Base-by-base conservation (phyloP, 306 rosid species). In the Pyrus communis region DNA sequence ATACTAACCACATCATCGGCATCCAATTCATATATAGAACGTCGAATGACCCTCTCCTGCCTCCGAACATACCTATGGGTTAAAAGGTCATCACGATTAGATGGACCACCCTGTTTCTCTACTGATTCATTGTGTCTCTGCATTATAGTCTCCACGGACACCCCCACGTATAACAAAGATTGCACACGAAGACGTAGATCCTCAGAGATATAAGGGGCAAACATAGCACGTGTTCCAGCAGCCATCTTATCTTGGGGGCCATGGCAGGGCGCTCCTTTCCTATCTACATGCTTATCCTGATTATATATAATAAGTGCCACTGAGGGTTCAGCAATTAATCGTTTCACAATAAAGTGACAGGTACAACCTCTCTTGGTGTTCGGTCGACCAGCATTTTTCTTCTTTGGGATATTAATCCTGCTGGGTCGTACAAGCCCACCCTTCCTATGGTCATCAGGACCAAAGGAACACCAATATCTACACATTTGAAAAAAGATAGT, bases 391-490 rank as follows among this genome's bases (percentile, higher is more conserved):
- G 90, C 54, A 49, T 49, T 49, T 14, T 14, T 49, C 54, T 49
- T 49, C 54, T 49, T 14, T 49, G 54, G 92, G 49, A 85, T 88
- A 81, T 86, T 84, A 84, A 67, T 85, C 67, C 97, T 84, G 81
- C 98, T 95, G 23, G 99, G 97, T 43, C 97, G 79, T 58, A 87
- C 88, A 70, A 88, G 35, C 58, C 97, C 99, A 46, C 97, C 97
- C 74, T 80, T 87, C 77, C 97, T 84, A 59, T 88, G 93, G 84
- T 95, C 99, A 80, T 95, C 99, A 49, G 97, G 97, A 65, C 99
- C 99, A 88, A 92, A 92, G 51, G 98, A 95, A 82, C 98, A 95
- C 98, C 98, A 92, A 82, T 92, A 95, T 80, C 98, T 95, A 66
- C 82, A 80, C 43, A 64, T 73, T 59, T 25, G 18, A 83, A 69